Percentiles rank a stretch among this genome's conserved stretches.
These are phyloP conservation scores for Hericium rajendrae DNA, from an alignment of 768 basidiomycete species.

Conservation along the genomic window DNA sequence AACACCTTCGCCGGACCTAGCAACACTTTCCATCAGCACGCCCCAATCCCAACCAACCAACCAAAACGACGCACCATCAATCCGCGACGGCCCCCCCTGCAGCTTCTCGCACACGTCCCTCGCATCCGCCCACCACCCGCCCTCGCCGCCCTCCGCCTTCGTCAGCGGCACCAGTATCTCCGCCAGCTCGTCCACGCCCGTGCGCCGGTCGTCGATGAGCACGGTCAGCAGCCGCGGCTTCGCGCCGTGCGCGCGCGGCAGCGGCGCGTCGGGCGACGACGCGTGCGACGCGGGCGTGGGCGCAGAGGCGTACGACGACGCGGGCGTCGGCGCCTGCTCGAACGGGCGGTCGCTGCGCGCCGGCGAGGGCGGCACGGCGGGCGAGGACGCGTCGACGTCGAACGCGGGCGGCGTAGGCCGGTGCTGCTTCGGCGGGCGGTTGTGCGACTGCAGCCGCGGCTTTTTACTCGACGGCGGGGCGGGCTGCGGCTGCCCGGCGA, in stretches of 20 bases:
- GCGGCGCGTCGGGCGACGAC: neutral
- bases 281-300: neutral
- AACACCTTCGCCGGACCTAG: conserved; percentile 63
- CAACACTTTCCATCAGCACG: neutral
- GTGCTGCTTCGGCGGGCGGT: neutral
- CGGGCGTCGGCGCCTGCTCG: neutral
- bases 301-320: neutral
- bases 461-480: neutral
- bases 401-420: no score
- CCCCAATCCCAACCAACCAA: no score
- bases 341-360: neutral
- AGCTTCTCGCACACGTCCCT: conserved; percentile 35
- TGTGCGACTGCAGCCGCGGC: neutral
- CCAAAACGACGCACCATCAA: neutral
- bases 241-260: neutral
- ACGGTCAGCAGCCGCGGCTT: conserved; percentile 49
- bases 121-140: conserved; percentile 66
- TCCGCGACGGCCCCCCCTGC: neutral
- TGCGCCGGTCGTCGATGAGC: conserved; percentile 55
- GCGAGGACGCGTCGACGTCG: no score
- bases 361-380: no score
- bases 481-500: neutral
- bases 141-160: conserved; percentile 34
- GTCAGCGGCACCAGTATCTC: conserved; percentile 58
- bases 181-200: conserved; percentile 45